Base-by-base conservation (phyloP, 2,329 filamentous ascomycete species). In the Penicillium sp. region DNA sequence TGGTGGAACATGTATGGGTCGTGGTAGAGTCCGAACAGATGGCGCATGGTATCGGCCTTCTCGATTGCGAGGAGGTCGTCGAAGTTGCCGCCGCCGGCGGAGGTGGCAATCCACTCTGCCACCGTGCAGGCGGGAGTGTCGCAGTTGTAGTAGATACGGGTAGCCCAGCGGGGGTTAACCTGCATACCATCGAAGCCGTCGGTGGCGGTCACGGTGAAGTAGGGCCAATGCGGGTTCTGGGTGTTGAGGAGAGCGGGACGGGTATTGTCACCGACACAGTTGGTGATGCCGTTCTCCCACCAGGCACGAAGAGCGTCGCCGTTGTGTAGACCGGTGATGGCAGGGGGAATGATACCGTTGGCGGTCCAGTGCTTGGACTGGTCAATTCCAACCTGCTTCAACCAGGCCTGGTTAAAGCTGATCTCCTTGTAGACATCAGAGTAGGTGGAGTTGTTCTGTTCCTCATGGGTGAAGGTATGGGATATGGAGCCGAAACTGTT, bases 1-100 rank as follows among this genome's bases (percentile, higher is more conserved):
- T 84, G 80, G 62, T 84, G 81, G 70, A 84, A 81, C 79, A 82
- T 82, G 69, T 76, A 81, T 23, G 72, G 67, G 40, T 80, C 79
- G 52, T 74, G 75, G 51, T 76, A 74, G 5, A 84, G 70, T 10
- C 73, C 75, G 29, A 83, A 71, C 18, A 83, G 66, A 56, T 82
- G 76, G 27, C 78, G 74, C 26, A 77, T 75, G 40, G 79, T 81
- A 38, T 77, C 77, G 4, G 67, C 61, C 41, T 73, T 72, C 42
- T 80, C 78, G 31, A 74, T 66, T 3, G 65, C 62, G 6, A 84
- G 66, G 4, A 84, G 70, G 54, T 75, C 67, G 3, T 69, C 63
- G 54, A 81, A 82, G 35, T 66, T 69, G 4, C 80, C 79, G n/a
- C 63, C 68, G 35, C 78, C 78, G 27, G 63, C 73, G 3, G 78